A percentile compares a stretch with the other conserved stretches of the same genome.
Evolutionary conservation across 2,329 filamentous ascomycete species (phyloP).

Genomic region (Dactylellina parvicollis): DNA sequence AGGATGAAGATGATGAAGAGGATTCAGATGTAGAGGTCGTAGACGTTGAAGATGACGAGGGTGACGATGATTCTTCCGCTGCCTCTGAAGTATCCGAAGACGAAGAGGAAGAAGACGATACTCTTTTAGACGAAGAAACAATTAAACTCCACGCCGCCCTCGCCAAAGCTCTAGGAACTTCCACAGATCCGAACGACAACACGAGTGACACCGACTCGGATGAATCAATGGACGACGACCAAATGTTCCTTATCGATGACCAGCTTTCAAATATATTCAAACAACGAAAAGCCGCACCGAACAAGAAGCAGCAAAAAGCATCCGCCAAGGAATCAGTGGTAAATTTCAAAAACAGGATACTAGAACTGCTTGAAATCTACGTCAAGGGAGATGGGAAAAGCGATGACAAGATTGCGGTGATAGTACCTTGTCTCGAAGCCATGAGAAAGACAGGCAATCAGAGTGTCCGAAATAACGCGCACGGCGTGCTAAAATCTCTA

Average conservation of each 20-base stretch:
- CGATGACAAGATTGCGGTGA: constrained; percentile 35
- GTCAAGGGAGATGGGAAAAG: constrained; percentile 73
- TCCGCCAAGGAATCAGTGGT: constrained; percentile 88
- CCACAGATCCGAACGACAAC: constrained; percentile 62
- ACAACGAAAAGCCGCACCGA: constrained; percentile 72
- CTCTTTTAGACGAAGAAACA: constrained; percentile 62
- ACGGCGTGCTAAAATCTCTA: constrained; percentile 33
- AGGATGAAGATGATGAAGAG: constrained; percentile 64
- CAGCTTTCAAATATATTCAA: constrained; percentile 87
- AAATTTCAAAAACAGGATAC: constrained; percentile 92
- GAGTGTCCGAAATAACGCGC: constrained; percentile 23
- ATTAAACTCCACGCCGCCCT: constrained; percentile 76
- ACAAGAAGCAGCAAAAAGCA: constrained; percentile 82
- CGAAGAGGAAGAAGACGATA: constrained; percentile 64
- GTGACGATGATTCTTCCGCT: constrained; percentile 60
- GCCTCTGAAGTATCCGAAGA: constrained; percentile 63
- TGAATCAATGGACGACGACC: constrained; percentile 90
- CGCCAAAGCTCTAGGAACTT: constrained; percentile 79
- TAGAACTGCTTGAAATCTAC: constrained; percentile 87
- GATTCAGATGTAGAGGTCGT: constrained; percentile 63
- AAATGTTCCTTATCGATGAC: constrained; percentile 89
- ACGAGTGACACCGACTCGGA: constrained; percentile 70
- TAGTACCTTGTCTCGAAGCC: constrained; percentile 35
- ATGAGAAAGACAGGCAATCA: constrained; percentile 38
- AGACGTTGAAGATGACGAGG: constrained; percentile 64